Evolutionary conservation across 2,329 filamentous ascomycete species (phyloP), one percentile per base, ranked within the genome.

Genomic region (Claviceps monticola): DNA sequence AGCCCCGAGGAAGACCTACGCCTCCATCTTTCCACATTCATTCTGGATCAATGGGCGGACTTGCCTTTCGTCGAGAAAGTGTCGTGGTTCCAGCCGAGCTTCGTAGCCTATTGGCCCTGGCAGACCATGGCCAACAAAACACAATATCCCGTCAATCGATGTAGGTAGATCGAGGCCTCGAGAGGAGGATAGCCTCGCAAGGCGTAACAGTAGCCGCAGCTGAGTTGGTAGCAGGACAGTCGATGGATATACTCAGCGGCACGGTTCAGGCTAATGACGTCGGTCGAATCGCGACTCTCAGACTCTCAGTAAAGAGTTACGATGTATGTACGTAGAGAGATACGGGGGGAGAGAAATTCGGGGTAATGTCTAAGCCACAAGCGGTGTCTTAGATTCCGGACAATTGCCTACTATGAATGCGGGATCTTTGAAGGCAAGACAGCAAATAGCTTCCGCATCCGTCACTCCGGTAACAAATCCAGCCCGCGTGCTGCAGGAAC

Each of bases 1-100:
- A 65, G 56, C 46, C 56, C 60, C 6, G 64, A 61, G 29, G 66
- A 59, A 51, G 65, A 62, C 57, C 56, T 64, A 56, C 65, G 62
- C 58, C 61, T 68, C 64, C 65, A 67, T 49, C 60, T 62, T 23
- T 68, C 66, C 50, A 60, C 54, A 47, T 57, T 63, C 63, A 66
- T 68, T 41, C 39, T 56, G 7, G 19, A 50, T 21, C 29, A 14
- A 19, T 37, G 29, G 21, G 23, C 4, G 9, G 34, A 14, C 34
- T 42, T 36, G 13, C 47, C 41, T 47, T 17, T 51, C 19, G 49
- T 44, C 38, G 9, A 39, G 9, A 17, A 23, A 34, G 21, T 49
- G 39, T 49, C 38, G 41, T 41, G 29, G 44, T 23, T 49, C 21
- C 44, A 41, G 48, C 17, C 21, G 29, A 44, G 39, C 38, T 41